Evolutionary conservation across 2,329 filamentous ascomycete genomes (phyloP), one percentile per base, ranked within the genome.

Genomic region (Trichophyton rubrum): DNA sequence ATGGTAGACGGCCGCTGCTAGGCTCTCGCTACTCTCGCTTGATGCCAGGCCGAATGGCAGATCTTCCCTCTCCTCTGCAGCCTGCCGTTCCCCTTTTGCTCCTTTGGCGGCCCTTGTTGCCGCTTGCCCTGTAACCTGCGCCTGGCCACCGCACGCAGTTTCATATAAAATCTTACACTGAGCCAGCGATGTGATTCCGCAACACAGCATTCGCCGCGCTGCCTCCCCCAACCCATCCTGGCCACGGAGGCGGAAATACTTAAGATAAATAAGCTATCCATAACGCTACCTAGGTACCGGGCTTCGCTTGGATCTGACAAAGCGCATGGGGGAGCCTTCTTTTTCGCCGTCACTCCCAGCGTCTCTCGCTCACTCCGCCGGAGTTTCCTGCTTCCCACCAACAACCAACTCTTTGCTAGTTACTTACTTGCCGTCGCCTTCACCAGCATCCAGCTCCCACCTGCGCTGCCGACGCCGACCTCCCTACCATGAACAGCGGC

Each of bases 401-500:
- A 8, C 56, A 13, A 30, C 22, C n/a, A n/a, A n/a, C n/a, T n/a
- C n/a, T n/a, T n/a, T n/a, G n/a, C n/a, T n/a, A n/a, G n/a, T n/a
- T n/a, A n/a, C n/a, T n/a, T n/a, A n/a, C n/a, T n/a, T n/a, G 13
- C 27, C 27, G 27, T 27, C 27, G 11, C 13, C 55, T 13, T 7
- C 35, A 41, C 35, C 30, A 35, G 27, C 45, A 24, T 35, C 33
- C 40, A 27, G 11, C 30, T 55, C 30, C 49, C 27, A 20, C 49
- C 27, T 35, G 40, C 15, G 11, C 11, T 35, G 33, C 27, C 49
- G 49, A 20, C 38, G 27, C 27, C 27, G 27, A 6, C 20, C 27
- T 38, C 33, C 33, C 47, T 53, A 59, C 56, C 17, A 76, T 75
- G 74, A 74, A 67, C 65, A 67, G 71, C 61, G 69, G 72, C 40